Percentiles rank a stretch among this genome's conserved stretches.
Evolutionary conservation across 2,329 filamentous ascomycete genomes (phyloP).

Genomic region (Fusarium heterosporum): DNA sequence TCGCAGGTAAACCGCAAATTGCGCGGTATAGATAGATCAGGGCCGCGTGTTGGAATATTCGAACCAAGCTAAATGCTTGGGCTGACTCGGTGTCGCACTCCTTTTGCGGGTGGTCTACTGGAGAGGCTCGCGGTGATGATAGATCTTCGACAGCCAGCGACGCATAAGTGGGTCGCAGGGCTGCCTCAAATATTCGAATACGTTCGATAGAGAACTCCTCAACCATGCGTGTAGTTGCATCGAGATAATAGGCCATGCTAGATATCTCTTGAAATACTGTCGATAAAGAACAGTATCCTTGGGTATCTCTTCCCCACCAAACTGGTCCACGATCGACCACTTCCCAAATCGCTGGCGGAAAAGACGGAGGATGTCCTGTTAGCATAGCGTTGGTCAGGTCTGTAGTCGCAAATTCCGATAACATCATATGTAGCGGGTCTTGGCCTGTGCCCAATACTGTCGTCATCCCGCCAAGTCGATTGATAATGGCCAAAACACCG

Average conservation of each 20-base stretch:
- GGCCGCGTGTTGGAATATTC: slow-evolving; percentile 56
- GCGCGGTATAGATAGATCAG: slow-evolving; percentile 59
- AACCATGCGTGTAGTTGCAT: slow-evolving; percentile 24
- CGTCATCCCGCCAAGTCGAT: slow-evolving; percentile 48
- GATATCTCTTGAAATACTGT: slow-evolving; percentile 51
- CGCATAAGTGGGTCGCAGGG: slow-evolving; percentile 45
- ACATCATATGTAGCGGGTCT: slow-evolving; percentile 53
- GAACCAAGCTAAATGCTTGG: slow-evolving; percentile 52
- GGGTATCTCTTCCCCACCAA: slow-evolving; percentile 57
- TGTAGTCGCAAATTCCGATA: slow-evolving; percentile 58
- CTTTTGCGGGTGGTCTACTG: background rate
- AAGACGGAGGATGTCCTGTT: slow-evolving; percentile 53
- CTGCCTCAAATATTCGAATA: slow-evolving; percentile 47
- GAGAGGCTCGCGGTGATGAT: background rate
- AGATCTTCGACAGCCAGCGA: slow-evolving; percentile 45
- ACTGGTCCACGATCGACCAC: slow-evolving; percentile 54
- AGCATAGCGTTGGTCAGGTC: slow-evolving; percentile 58
- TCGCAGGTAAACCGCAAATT: slow-evolving; percentile 54
- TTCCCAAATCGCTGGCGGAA: slow-evolving; percentile 53
- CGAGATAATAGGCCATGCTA: slow-evolving; percentile 47
- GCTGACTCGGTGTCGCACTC: slow-evolving; percentile 48
- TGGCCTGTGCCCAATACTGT: slow-evolving; percentile 41
- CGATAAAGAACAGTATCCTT: slow-evolving; percentile 51
- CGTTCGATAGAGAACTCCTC: slow-evolving; percentile 47
- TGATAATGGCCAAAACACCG: slow-evolving; percentile 53